phyloP scores from a whole-genome alignment of 2,329 filamentous ascomycete species.

The Penicillium janthinellum region DNA sequence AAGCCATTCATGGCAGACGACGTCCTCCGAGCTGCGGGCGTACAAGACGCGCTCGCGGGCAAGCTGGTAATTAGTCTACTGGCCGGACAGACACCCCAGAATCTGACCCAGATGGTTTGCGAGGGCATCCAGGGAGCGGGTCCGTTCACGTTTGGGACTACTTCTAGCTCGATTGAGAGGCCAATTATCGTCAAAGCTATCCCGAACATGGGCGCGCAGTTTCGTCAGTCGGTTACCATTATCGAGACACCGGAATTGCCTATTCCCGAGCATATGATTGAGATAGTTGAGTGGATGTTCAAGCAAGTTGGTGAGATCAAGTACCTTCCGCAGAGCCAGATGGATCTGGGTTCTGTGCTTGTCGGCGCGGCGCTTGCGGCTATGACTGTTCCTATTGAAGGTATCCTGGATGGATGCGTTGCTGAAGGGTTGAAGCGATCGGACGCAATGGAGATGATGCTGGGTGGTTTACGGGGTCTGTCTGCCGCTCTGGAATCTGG shows the following conservation, averaged over 20 bases:
- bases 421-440: constrained; percentile 63
- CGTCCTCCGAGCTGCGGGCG: constrained; percentile 40
- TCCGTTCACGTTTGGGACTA: too few species aligned
- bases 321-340: constrained; percentile 52
- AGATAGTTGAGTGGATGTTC: constrained; percentile 51
- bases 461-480: constrained; percentile 62
- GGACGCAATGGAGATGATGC: constrained; percentile 64
- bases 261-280: constrained; percentile 43
- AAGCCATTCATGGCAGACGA: constrained; percentile 49
- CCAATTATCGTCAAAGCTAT: constrained; percentile 45
- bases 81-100: constrained; percentile 48
- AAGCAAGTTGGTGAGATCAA: constrained; percentile 52
- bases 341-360: constrained; percentile 61
- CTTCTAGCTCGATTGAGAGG: background rate
- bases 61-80: constrained; percentile 55
- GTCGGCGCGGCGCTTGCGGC: constrained; percentile 64
- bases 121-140: background rate
- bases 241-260: constrained; percentile 50
- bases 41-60: constrained; percentile 42
- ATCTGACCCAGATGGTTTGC: constrained; percentile 17
- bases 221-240: constrained; percentile 52
- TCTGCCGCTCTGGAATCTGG: constrained; percentile 59
- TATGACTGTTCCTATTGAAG: constrained; percentile 61
- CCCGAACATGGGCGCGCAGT: constrained; percentile 49
- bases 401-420: constrained; percentile 62